phyloP scores from a whole-genome alignment of 163 green algal genomes.

The Coccomyxa subellipsoidea region DNA sequence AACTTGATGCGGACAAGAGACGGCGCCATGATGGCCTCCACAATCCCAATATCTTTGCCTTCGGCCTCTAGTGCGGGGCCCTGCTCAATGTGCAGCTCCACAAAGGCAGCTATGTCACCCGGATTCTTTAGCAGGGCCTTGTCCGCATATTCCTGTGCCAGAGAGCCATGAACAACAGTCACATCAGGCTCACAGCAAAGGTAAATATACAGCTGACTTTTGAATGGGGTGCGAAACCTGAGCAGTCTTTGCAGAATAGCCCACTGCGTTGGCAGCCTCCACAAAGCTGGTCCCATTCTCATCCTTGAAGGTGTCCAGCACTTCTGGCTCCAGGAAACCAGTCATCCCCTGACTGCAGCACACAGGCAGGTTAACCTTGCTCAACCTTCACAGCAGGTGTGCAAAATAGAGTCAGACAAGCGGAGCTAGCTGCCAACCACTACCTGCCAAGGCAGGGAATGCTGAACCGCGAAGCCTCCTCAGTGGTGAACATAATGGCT shows the following conservation, averaged over 20 bases:
- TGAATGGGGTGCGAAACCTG: background rate
- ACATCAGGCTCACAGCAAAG: background rate
- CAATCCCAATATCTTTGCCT: conserved; percentile 76
- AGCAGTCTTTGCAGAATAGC: conserved; percentile 41
- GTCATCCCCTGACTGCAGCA: conserved; percentile 25
- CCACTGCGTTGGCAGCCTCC: conserved; percentile 53
- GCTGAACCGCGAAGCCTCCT: conserved; percentile 91
- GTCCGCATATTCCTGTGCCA: conserved; percentile 3
- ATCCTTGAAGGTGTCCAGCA: conserved; percentile 63
- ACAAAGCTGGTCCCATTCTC: conserved; percentile 63
- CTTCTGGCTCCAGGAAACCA: conserved; percentile 44
- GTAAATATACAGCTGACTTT: background rate
- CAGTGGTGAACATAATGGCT: conserved; percentile 92
- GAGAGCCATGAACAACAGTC: background rate
- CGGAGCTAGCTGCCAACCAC: too few species aligned
- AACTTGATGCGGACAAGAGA: conserved; percentile 75
- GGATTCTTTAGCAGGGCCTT: conserved; percentile 7
- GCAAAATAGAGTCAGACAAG: too few species aligned
- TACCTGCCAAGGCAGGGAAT: conserved; percentile 77
- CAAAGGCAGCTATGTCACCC: conserved; percentile 61
- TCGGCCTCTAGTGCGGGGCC: conserved; percentile 28
- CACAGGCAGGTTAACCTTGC: background rate
- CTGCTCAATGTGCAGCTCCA: conserved; percentile 97
- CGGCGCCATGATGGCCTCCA: conserved; percentile 91
- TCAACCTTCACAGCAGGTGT: background rate